Evolutionary conservation across 2,329 filamentous ascomycete genomes (phyloP).

Genomic region (Alternaria tenuissima): DNA sequence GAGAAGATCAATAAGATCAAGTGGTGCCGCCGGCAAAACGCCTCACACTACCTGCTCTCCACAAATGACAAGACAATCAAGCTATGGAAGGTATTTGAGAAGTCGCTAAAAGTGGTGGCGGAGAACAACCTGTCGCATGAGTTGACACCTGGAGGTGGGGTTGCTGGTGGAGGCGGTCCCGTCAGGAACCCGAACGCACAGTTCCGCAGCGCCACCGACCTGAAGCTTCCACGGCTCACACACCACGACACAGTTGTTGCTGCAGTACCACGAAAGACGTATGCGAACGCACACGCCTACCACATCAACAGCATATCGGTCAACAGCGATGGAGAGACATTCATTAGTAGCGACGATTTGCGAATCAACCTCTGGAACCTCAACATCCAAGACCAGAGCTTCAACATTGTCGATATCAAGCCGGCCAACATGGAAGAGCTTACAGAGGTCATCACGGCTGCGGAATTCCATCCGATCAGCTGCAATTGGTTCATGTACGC

Average conservation of each 20-base stretch:
- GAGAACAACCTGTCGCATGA: conserved; percentile 99
- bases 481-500: conserved; percentile 99
- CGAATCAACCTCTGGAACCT: conserved; percentile 99
- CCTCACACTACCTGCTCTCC: conserved; percentile 95
- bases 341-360: conserved; percentile 97
- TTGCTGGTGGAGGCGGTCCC: conserved; percentile 78
- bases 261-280: conserved; percentile 92
- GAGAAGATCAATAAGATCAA: conserved; percentile 99
- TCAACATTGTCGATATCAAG: conserved; percentile 99
- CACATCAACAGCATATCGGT: conserved; percentile 99
- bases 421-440: conserved; percentile 99
- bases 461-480: conserved; percentile 94
- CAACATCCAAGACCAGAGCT: conserved; percentile 99
- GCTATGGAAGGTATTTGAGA: conserved; percentile 99
- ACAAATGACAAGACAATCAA: conserved; percentile 99
- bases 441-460: conserved; percentile 97
- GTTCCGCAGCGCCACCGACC: conserved; percentile 81
- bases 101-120: conserved; percentile 97
- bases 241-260: conserved; percentile 99
- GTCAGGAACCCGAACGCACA: conserved; percentile 75
- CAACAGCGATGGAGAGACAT: conserved; percentile 98
- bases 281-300: conserved; percentile 98
- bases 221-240: conserved; percentile 94
- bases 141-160: conserved; percentile 76
- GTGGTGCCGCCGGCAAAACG: conserved; percentile 98